These are phyloP conservation scores for Candida succiphila DNA, from an alignment of 805 yeast species.

Conservation along the genomic window DNA sequence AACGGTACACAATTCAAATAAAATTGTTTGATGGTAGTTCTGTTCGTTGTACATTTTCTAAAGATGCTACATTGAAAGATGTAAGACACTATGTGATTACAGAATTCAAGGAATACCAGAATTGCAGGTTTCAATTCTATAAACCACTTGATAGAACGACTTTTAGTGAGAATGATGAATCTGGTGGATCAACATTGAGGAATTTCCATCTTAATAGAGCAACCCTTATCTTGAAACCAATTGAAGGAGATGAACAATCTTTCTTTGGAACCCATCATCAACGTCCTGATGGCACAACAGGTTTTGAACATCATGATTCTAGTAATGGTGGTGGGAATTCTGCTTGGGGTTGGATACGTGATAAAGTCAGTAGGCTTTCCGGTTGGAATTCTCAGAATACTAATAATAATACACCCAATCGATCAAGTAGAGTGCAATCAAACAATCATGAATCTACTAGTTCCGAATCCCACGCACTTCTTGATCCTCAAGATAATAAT, in stretches of 20 bases:
- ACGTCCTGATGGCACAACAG: too few species aligned
- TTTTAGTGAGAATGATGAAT: conserved; percentile 56
- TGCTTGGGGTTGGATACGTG: conserved; percentile 13
- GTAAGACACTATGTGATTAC: conserved; percentile 56
- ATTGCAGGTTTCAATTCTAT: conserved; percentile 37
- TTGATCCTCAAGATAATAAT: too few species aligned
- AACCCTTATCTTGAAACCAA: conserved; percentile 63
- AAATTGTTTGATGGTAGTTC: conserved; percentile 61
- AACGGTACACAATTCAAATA: conserved; percentile 35
- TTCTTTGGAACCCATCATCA: too few species aligned
- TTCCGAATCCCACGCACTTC: too few species aligned
- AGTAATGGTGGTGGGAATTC: conserved; percentile 7
- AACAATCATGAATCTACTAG: too few species aligned
- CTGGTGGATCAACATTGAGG: conserved; percentile 32
- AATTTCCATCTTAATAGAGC: conserved; percentile 57
- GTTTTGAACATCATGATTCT: neutral
- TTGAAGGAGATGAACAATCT: conserved; percentile 14
- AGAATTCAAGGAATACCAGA: conserved; percentile 37
- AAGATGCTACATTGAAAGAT: conserved; percentile 34
- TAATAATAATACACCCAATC: too few species aligned
- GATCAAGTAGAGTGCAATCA: too few species aligned
- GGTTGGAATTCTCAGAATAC: neutral
- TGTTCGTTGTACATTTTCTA: conserved; percentile 38
- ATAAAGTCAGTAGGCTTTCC: conserved; percentile 8
- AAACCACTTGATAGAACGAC: conserved; percentile 51